A percentile compares a stretch with the other conserved stretches of the same genome.
Evolutionary conservation across 805 yeast species (phyloP).

Genomic region (Teunomyces panamensis): DNA sequence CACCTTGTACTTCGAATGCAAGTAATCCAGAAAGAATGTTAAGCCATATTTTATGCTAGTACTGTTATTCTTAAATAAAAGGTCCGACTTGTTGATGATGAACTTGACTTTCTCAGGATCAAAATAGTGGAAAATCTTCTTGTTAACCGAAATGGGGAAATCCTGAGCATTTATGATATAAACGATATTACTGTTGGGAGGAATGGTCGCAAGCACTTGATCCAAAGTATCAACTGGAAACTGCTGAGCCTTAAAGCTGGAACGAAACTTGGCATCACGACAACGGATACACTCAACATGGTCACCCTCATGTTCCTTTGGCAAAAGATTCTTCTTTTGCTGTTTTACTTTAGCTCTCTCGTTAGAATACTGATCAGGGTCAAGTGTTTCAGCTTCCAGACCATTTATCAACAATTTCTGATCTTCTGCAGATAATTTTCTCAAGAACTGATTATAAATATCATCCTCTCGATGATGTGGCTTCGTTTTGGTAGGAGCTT

Average conservation of each 20-base stretch:
- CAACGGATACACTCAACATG: slow-evolving; percentile 53
- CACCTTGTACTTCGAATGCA: slow-evolving; percentile 28
- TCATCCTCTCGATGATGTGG: slow-evolving; percentile 20
- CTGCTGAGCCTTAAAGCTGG: slow-evolving; percentile 34
- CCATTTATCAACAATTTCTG: slow-evolving; percentile 22
- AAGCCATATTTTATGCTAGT: slow-evolving; percentile 23
- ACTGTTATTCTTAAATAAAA: slow-evolving; percentile 34
- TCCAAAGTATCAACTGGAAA: slow-evolving; percentile 22
- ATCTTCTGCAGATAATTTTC: slow-evolving; percentile 24
- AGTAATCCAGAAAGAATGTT: slow-evolving; percentile 32
- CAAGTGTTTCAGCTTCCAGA: not conserved
- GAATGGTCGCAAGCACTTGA: slow-evolving; percentile 31
- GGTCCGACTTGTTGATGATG: slow-evolving; percentile 43
- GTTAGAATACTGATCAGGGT: not conserved
- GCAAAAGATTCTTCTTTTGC: not conserved
- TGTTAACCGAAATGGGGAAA: slow-evolving; percentile 62
- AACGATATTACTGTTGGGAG: slow-evolving; percentile 45
- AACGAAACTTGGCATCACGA: slow-evolving; percentile 46
- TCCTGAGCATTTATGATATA: slow-evolving; percentile 67
- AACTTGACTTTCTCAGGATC: slow-evolving; percentile 35
- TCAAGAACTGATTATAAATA: slow-evolving; percentile 17
- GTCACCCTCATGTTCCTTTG: slow-evolving; percentile 2
- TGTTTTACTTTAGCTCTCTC: slow-evolving; percentile 5
- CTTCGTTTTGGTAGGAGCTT: not conserved
- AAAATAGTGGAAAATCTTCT: slow-evolving; percentile 30